Evolutionary conservation across 495 filamentous ascomycete species (phyloP).

Genomic region (Hypoxylon fragiforme): DNA sequence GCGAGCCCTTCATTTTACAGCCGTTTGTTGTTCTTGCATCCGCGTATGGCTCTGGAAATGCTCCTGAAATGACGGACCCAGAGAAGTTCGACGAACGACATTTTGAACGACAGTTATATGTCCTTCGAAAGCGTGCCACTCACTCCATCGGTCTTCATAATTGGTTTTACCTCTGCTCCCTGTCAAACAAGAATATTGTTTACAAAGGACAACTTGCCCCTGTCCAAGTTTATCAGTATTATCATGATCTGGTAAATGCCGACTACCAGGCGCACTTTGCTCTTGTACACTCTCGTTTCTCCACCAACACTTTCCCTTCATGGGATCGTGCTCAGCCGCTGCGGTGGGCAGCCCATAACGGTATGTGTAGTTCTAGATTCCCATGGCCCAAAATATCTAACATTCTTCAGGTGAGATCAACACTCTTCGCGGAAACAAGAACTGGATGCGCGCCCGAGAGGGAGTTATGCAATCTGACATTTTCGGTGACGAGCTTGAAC

Average conservation of each 20-base stretch:
- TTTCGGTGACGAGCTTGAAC: conserved; percentile 91
- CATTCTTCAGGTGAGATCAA: conserved; percentile 78
- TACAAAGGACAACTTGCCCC: conserved; percentile 98
- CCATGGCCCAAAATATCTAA: conserved; percentile 39
- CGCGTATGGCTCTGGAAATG: conserved; percentile 83
- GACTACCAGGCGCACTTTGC: conserved; percentile 99
- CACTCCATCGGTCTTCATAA: conserved; percentile 94
- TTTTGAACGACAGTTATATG: conserved; percentile 93
- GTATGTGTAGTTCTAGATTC: conserved; percentile 50
- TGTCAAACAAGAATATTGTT: conserved; percentile 98
- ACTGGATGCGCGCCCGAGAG: conserved; percentile 99
- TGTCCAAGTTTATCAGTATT: conserved; percentile 98
- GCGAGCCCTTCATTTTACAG: conserved; percentile 93
- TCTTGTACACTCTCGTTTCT: conserved; percentile 96
- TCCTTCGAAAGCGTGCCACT: conserved; percentile 92
- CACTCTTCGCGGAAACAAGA: conserved; percentile 98
- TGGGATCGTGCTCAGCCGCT: conserved; percentile 98
- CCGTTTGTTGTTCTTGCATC: conserved; percentile 90
- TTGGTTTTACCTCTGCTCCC: conserved; percentile 98
- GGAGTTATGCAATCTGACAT: conserved; percentile 92
- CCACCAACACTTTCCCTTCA: conserved; percentile 98
- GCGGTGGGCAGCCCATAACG: conserved; percentile 98
- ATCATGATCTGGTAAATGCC: conserved; percentile 94
- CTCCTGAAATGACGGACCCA: conserved; percentile 76
- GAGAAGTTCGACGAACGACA: conserved; percentile 79